Evolutionary conservation across 2,329 filamentous ascomycete species (phyloP).

Genomic region (Ophiocordyceps unilateralis): DNA sequence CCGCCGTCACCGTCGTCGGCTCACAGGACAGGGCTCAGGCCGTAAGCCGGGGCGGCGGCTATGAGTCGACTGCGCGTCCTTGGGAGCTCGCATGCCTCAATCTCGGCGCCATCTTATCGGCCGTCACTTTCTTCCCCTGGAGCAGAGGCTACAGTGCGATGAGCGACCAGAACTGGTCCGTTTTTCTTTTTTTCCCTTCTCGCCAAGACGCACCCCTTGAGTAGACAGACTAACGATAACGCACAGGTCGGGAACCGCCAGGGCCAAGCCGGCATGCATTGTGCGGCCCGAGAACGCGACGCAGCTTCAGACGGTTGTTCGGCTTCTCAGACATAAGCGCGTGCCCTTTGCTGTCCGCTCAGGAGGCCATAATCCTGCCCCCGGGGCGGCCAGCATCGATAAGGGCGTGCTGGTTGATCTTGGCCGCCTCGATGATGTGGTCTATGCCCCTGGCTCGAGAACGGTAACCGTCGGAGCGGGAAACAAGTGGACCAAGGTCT

Average conservation of each 20-base stretch:
- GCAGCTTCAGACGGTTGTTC: not conserved
- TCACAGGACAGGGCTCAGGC: no score
- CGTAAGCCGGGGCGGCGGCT: not conserved
- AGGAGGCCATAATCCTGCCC: constrained; percentile 4
- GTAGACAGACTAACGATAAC: no score
- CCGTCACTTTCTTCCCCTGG: not conserved
- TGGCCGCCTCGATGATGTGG: constrained; percentile 1
- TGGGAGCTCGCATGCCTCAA: not conserved
- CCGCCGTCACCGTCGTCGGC: not conserved
- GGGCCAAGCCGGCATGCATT: not conserved
- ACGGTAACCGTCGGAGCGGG: constrained; percentile 14
- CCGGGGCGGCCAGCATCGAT: constrained; percentile 3
- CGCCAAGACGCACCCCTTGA: no score
- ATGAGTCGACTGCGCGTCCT: not conserved
- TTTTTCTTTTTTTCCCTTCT: not conserved
- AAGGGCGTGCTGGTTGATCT: constrained; percentile 4
- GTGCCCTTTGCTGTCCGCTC: constrained; percentile 2
- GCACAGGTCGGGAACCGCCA: not conserved
- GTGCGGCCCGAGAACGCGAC: not conserved
- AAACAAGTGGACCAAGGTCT: constrained; percentile 8
- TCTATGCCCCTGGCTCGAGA: not conserved
- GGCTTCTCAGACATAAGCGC: not conserved
- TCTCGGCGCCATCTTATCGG: not conserved
- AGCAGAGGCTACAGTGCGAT: not conserved
- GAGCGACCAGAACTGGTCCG: not conserved